These are phyloP conservation scores for Terana coerulea DNA, from an alignment of 768 basidiomycete genomes.

Conservation along the genomic window DNA sequence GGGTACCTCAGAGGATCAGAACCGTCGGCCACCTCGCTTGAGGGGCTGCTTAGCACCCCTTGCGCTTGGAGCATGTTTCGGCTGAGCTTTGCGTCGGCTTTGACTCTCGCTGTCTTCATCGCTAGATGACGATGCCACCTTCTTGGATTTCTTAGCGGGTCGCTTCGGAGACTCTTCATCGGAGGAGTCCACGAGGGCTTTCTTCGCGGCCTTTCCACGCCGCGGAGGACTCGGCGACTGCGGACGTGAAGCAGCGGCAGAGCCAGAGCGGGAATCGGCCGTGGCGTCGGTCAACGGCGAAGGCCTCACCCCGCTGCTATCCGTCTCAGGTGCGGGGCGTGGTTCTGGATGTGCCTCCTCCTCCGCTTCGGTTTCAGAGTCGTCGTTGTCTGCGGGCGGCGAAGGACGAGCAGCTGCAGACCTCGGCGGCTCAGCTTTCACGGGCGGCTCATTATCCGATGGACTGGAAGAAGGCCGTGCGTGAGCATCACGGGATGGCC, in stretches of 20 bases:
- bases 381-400: slow-evolving; percentile 24
- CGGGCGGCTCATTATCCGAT: background rate
- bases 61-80: slow-evolving; percentile 34
- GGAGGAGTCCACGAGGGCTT: background rate
- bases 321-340: too few species aligned
- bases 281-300: too few species aligned
- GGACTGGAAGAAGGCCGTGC: too few species aligned
- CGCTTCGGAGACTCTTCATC: slow-evolving; percentile 30
- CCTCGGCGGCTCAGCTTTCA: background rate
- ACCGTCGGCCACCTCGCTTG: slow-evolving; percentile 72
- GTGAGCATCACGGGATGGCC: background rate
- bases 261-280: background rate
- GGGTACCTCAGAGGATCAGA: too few species aligned
- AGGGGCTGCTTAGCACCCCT: slow-evolving; percentile 69
- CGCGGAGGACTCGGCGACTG: background rate
- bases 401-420: background rate
- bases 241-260: background rate
- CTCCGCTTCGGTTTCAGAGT: slow-evolving; percentile 41
- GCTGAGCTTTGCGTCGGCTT: slow-evolving; percentile 38
- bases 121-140: slow-evolving; percentile 31
- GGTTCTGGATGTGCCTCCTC: slow-evolving; percentile 1
- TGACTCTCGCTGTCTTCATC: slow-evolving; percentile 61
- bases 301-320: too few species aligned
- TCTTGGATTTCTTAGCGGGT: slow-evolving; percentile 43
- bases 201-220: background rate